Evolutionary conservation across 306 rosid species (phyloP), one percentile per base, ranked within the genome.

Genomic region (Castanea mollissima): DNA sequence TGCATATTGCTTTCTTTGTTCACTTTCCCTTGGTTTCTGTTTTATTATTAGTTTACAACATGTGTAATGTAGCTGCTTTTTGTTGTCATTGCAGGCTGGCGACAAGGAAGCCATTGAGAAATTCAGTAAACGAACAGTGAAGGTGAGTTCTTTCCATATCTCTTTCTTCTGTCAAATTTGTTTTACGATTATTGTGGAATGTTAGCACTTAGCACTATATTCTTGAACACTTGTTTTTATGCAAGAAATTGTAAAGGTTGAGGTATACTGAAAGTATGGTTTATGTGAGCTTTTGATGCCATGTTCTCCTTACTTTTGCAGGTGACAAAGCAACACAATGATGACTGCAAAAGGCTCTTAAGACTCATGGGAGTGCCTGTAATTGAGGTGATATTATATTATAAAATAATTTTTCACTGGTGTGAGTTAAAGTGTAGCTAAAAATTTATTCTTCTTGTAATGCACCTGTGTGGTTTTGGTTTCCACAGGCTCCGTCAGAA

Each of bases 331-430:
- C 98, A 88, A 85, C 99, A 95, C 87, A 95, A 95, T 87, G 99
- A 95, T 1, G 97, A 92, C 80, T 95, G 98, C 88, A 89, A 88
- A 90, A 90, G 57, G 77, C 97, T 95, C 75, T 75, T 92, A 73
- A 91, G 92, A 86, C 99, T 95, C 79, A 95, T 91, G 99, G 99
- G 99, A 63, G 98, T 95, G 78, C 97, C 99, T 13, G 99, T 95
- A 31, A 82, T 95, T 74, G 98, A 95, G 99, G 99, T 95, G 78
- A 85, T 62, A 13, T 85, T 71, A 71, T 25, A 73, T 68, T 77
- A 52, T 23, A 35, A 73, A 81, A 69, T 64, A 34, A 73, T 57
- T 69, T 34, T 19, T 23, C 46, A 18, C 63, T 11, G 13, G 25
- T 35, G 16, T 31, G 60, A 16, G 41, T 56, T 63, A 41, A 20